A percentile compares a stretch with the other conserved stretches of the same genome.
phyloP scores from a whole-genome alignment of 352 stramenopile species.

The Aphanomyces astaci region DNA sequence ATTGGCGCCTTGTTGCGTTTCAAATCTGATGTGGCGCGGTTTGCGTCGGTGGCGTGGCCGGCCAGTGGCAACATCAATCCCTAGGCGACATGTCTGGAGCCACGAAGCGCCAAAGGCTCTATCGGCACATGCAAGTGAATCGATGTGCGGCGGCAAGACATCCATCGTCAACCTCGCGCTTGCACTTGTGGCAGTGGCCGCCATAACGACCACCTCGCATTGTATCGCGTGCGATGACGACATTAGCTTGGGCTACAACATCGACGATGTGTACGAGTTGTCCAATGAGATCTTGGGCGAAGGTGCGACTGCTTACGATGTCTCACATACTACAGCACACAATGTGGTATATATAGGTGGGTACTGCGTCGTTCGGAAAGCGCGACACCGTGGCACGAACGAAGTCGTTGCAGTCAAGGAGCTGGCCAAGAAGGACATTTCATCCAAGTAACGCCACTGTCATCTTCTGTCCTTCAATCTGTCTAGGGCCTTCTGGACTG shows the following conservation, averaged over 20 bases:
- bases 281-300: conserved; percentile 73
- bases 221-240: not conserved
- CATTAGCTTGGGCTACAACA: conserved; percentile 11
- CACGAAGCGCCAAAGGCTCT: too few species aligned
- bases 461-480: not conserved
- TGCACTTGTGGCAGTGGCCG: not conserved
- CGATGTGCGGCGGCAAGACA: too few species aligned
- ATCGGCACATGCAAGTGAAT: too few species aligned
- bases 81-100: too few species aligned
- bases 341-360: too few species aligned
- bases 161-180: too few species aligned
- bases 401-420: conserved; percentile 75
- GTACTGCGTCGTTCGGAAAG: conserved; percentile 73
- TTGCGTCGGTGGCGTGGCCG: too few species aligned
- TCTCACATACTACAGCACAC: too few species aligned
- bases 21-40: too few species aligned
- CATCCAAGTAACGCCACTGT: conserved; percentile 25
- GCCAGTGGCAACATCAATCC: too few species aligned
- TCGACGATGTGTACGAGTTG: conserved; percentile 70
- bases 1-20: too few species aligned
- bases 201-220: not conserved
- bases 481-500: conserved; percentile 66
- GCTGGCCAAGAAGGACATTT: conserved; percentile 68
- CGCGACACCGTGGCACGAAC: conserved; percentile 47
- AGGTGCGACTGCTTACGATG: too few species aligned